Percentiles rank a stretch among this genome's conserved stretches.
Conservation (phyloP, 257 asterid genomes). For the Scutellaria baicalensis region DNA sequence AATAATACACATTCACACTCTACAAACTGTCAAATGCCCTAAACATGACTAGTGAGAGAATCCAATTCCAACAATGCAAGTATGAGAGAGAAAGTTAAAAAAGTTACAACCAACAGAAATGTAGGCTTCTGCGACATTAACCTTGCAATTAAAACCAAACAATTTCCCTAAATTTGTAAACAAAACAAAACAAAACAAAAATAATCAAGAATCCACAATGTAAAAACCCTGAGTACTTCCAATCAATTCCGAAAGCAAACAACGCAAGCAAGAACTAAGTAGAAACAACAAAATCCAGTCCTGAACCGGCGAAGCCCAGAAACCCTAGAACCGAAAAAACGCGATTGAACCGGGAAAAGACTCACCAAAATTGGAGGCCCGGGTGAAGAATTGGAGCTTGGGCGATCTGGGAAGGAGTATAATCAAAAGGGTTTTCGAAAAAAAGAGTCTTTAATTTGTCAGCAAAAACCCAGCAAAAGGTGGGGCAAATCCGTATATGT, state of each 20-base stretch:
- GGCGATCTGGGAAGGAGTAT: constrained; percentile 10
- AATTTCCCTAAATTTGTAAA: background rate
- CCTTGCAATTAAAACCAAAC: constrained; percentile 8
- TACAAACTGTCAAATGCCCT: background rate
- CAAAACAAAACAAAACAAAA: background rate
- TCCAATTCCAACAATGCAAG: background rate
- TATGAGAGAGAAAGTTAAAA: background rate
- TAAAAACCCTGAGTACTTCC: constrained; percentile 3
- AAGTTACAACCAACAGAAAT: background rate
- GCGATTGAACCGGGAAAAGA: background rate
- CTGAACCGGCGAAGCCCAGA: constrained; percentile 1
- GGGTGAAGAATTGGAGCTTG: background rate
- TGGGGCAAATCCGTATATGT: background rate
- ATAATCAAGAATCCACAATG: constrained; percentile 3
- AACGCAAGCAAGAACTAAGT: background rate
- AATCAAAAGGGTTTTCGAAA: background rate
- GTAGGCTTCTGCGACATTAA: background rate
- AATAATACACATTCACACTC: background rate
- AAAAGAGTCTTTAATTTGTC: background rate
- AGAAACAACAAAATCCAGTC: background rate
- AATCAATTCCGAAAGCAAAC: background rate
- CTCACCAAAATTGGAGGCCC: background rate
- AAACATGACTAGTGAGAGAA: background rate
- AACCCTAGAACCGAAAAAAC: constrained; percentile 24
- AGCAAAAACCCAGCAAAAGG: background rate